Base-by-base conservation (phyloP, 2,329 filamentous ascomycete species). In the Aspergillus persii region DNA sequence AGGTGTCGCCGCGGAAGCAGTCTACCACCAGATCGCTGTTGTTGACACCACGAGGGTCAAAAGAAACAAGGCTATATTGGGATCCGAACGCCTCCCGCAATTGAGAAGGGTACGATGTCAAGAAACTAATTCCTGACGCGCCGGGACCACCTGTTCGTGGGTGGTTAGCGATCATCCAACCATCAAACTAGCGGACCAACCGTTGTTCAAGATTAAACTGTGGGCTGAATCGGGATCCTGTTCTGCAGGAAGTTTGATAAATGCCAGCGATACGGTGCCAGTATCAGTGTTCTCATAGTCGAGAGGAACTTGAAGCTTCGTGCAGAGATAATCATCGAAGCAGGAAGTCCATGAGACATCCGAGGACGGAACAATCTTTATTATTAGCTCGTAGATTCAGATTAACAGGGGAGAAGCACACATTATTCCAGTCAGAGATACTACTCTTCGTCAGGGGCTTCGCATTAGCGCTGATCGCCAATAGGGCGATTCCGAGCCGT, bases 1-100 rank as follows among this genome's bases (percentile, higher is more conserved):
- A 60, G 1, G 65, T 57, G 8, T 65, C 52, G 3, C 46, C 47
- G 8, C 63, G 62, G 53, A 74, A 74, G 51, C 75, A 76, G n/a
- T 65, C 62, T 1, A 76, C 62, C 0, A 60, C 62, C 2, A 68
- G 69, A 2, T 62, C 69, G 39, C 74, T 76, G 4, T 66, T 52
- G 15, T 65, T 65, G 15, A 71, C 63, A 9, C 70, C 70, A 3
- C 71, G 68, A 2, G 71, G 69, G 55, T 73, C 72, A 36, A 73
- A 69, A 15, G 68, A 65, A 7, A 74, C 64, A 30, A 74, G 50
- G 54, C 72, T 64, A 56, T 68, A 62, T 8, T 50, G 57, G 49
- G 54, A 11, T 23, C 50, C 50, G 36, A 52, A 52, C 0, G 50
- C 50, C 50, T 52, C 12, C 23, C 50, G 50, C 8, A 39, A 18